These are phyloP conservation scores for Plectosphaerella sp. DNA, from an alignment of 2,329 filamentous ascomycete species.

Conservation along the genomic window DNA sequence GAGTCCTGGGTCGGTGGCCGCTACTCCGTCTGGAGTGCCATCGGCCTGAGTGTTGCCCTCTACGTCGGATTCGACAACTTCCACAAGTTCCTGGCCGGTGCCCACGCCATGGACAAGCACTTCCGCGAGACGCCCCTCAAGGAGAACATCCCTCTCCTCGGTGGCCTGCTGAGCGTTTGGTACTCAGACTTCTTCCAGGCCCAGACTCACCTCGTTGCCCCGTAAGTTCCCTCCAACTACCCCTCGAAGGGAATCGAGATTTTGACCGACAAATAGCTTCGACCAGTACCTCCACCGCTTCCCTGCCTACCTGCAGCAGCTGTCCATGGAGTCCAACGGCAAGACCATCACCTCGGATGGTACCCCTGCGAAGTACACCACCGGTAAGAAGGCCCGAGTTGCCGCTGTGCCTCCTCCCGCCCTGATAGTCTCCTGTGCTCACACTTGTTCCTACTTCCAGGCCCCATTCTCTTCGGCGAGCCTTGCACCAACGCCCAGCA, in stretches of 20 bases:
- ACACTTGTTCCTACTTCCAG: constrained; percentile 17
- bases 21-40: constrained; percentile 98
- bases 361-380: constrained; percentile 94
- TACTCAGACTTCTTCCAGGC: constrained; percentile 99
- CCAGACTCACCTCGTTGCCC: constrained; percentile 94
- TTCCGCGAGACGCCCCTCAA: constrained; percentile 87
- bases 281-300: constrained; percentile 99
- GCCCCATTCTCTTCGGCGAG: constrained; percentile 93
- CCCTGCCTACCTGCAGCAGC: constrained; percentile 96
- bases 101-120: constrained; percentile 97
- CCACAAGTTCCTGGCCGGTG: constrained; percentile 89
- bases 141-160: constrained; percentile 91
- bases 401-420: not conserved
- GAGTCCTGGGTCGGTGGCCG: constrained; percentile 97
- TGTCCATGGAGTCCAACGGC: constrained; percentile 99
- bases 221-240: constrained; percentile 50
- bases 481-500: constrained; percentile 98
- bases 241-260: not conserved
- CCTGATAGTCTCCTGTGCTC: not conserved
- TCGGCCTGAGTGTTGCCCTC: constrained; percentile 87
- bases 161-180: constrained; percentile 92
- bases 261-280: constrained; percentile 52
- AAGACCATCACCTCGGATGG: constrained; percentile 92
- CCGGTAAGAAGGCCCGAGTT: constrained; percentile 40
- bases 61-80: constrained; percentile 99